These are phyloP conservation scores for Pyrenopolyporus hunteri DNA, from an alignment of 495 filamentous ascomycete species.

Conservation along the genomic window DNA sequence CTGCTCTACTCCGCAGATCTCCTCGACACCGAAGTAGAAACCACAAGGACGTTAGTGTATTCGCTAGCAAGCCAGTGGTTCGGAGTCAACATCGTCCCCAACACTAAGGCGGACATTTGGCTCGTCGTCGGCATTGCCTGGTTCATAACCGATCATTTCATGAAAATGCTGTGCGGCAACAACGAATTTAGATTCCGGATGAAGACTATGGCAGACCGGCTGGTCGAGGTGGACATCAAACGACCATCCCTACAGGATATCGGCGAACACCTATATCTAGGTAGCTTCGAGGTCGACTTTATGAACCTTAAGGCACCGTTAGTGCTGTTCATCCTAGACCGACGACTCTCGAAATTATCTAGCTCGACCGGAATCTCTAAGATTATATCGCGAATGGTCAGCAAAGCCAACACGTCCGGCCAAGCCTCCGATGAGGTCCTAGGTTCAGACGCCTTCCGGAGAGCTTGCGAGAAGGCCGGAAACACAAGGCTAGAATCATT, in stretches of 20 bases:
- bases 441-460: slow-evolving; percentile 74
- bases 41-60: slow-evolving; percentile 78
- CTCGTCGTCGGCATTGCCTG: slow-evolving; percentile 88
- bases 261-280: slow-evolving; percentile 77
- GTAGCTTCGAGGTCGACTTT: slow-evolving; percentile 83
- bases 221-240: slow-evolving; percentile 80
- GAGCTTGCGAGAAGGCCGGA: slow-evolving; percentile 82
- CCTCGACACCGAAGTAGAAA: slow-evolving; percentile 79
- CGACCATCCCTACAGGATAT: slow-evolving; percentile 83
- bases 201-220: slow-evolving; percentile 80
- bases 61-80: slow-evolving; percentile 92
- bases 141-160: slow-evolving; percentile 91
- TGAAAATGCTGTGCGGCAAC: slow-evolving; percentile 86
- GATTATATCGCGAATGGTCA: slow-evolving; percentile 80
- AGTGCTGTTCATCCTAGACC: slow-evolving; percentile 92
- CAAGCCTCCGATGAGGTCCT: slow-evolving; percentile 74
- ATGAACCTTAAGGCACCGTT: slow-evolving; percentile 89
- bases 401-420: slow-evolving; percentile 76
- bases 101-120: slow-evolving; percentile 83
- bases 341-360: slow-evolving; percentile 83
- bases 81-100: slow-evolving; percentile 85
- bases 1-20: slow-evolving; percentile 83
- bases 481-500: slow-evolving; percentile 84
- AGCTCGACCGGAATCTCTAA: slow-evolving; percentile 82
- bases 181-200: slow-evolving; percentile 94